A percentile compares a stretch with the other conserved stretches of the same genome.
Evolutionary conservation across 2,329 filamentous ascomycete genomes (phyloP).

Genomic region (Zasmidium cellare): DNA sequence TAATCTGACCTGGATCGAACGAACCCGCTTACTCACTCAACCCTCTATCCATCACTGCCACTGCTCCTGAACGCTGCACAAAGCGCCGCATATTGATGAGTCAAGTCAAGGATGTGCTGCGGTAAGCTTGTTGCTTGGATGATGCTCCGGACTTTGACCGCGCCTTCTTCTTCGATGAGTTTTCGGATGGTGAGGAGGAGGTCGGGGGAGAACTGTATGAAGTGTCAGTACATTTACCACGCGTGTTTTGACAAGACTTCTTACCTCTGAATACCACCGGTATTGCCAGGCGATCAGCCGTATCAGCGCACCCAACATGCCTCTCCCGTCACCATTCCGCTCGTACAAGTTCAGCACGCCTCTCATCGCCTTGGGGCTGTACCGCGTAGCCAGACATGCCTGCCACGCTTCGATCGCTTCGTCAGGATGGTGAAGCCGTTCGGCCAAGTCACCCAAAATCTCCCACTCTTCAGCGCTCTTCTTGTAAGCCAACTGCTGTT

Average conservation of each 20-base stretch:
- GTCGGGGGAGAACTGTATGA: slow-evolving; percentile 78
- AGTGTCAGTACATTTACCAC: slow-evolving; percentile 9
- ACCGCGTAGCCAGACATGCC: slow-evolving; percentile 80
- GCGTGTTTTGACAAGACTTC: slow-evolving; percentile 26
- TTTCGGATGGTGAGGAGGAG: slow-evolving; percentile 84
- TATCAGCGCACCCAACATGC: slow-evolving; percentile 82
- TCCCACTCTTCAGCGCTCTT: slow-evolving; percentile 98
- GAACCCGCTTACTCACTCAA: neutral
- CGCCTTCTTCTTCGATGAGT: slow-evolving; percentile 95
- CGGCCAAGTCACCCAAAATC: slow-evolving; percentile 88
- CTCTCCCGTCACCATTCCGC: slow-evolving; percentile 73
- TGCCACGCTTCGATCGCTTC: slow-evolving; percentile 94
- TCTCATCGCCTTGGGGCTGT: slow-evolving; percentile 87
- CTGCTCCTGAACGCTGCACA: slow-evolving; percentile 95
- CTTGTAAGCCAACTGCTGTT: slow-evolving; percentile 92
- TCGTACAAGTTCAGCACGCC: slow-evolving; percentile 82
- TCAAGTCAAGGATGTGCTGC: slow-evolving; percentile 88
- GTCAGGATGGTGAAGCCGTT: slow-evolving; percentile 86
- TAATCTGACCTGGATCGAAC: neutral
- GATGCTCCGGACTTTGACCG: slow-evolving; percentile 94
- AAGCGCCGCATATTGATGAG: slow-evolving; percentile 91
- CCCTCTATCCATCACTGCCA: slow-evolving; percentile 69
- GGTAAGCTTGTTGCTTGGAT: slow-evolving; percentile 94
- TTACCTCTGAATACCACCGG: slow-evolving; percentile 93
- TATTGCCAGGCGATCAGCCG: slow-evolving; percentile 97